Conservation (phyloP, 306 rosid genomes). For the Cyclanthera cordifolia region DNA sequence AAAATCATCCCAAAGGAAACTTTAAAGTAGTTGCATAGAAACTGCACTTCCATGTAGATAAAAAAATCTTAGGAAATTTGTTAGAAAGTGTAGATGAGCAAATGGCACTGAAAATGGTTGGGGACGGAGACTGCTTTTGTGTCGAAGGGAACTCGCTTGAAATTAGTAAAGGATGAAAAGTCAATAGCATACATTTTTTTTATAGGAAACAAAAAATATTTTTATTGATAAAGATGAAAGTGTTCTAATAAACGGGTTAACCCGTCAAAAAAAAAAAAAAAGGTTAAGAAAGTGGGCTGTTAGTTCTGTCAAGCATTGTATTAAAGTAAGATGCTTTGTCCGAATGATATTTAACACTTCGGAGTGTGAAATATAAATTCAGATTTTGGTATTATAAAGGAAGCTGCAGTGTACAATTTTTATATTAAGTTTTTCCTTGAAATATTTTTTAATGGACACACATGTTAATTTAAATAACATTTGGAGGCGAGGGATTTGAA, state of each 20-base stretch:
- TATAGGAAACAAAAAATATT: too few relatives aligned
- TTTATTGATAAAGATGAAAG: too few relatives aligned
- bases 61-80: background rate
- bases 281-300: background rate
- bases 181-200: background rate
- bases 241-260: too few relatives aligned
- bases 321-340: slow-evolving; percentile 1
- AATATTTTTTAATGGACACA: too few relatives aligned
- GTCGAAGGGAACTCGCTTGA: background rate
- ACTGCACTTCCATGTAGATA: background rate
- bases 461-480: too few relatives aligned
- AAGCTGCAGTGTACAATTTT: background rate
- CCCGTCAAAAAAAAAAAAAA: too few relatives aligned
- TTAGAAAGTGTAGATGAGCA: background rate
- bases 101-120: background rate
- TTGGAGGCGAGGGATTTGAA: too few relatives aligned
- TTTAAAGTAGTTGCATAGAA: background rate
- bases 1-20: background rate
- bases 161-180: background rate
- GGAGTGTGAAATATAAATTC: background rate
- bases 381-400: background rate
- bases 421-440: too few relatives aligned
- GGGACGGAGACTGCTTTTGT: background rate
- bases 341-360: background rate
- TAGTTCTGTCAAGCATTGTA: background rate